Evolutionary conservation across 2,329 filamentous ascomycete species (phyloP).

Genomic region (Epichloe uncinata): DNA sequence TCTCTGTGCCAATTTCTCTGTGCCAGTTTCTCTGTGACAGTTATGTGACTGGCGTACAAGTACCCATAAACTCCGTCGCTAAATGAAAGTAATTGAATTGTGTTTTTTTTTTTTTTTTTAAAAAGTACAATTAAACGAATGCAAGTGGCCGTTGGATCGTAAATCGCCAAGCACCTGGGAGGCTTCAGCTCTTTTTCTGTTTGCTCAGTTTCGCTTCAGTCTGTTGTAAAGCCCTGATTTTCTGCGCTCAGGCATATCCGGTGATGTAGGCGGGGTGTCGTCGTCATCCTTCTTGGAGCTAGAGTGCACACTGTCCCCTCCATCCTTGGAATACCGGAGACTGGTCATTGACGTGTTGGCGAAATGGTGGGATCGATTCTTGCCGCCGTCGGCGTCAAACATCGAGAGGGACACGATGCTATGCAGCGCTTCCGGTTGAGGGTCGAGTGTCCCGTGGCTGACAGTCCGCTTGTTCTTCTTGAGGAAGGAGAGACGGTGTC

Average conservation of each 20-base stretch:
- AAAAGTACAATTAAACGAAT: not conserved
- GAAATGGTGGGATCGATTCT: slow-evolving; percentile 11
- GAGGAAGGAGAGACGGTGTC: slow-evolving; percentile 33
- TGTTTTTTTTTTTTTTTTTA: too few relatives aligned
- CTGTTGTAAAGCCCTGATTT: slow-evolving; percentile 12
- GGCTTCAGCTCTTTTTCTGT: not conserved
- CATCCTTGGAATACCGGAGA: slow-evolving; percentile 23
- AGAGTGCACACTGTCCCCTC: slow-evolving; percentile 23
- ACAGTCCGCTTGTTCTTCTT: slow-evolving; percentile 32
- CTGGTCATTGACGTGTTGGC: slow-evolving; percentile 16
- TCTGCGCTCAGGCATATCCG: slow-evolving; percentile 17
- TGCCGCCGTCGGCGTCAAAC: slow-evolving; percentile 12
- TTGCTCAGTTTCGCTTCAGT: slow-evolving; percentile 5
- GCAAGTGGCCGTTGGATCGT: slow-evolving; percentile 9
- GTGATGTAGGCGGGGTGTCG: slow-evolving; percentile 24
- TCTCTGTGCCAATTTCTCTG: too few relatives aligned
- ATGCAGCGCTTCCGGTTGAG: slow-evolving; percentile 19
- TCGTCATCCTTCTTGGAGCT: slow-evolving; percentile 14
- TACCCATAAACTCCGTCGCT: slow-evolving; percentile 12
- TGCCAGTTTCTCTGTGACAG: too few relatives aligned
- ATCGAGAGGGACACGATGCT: slow-evolving; percentile 22
- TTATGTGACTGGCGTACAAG: too few relatives aligned
- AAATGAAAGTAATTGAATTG: not conserved
- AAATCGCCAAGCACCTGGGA: not conserved
- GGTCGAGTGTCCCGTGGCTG: slow-evolving; percentile 31